A percentile compares a stretch with the other conserved stretches of the same genome.
Conservation (phyloP, 2,329 filamentous ascomycete genomes). For the Periconia macrospinosa region DNA sequence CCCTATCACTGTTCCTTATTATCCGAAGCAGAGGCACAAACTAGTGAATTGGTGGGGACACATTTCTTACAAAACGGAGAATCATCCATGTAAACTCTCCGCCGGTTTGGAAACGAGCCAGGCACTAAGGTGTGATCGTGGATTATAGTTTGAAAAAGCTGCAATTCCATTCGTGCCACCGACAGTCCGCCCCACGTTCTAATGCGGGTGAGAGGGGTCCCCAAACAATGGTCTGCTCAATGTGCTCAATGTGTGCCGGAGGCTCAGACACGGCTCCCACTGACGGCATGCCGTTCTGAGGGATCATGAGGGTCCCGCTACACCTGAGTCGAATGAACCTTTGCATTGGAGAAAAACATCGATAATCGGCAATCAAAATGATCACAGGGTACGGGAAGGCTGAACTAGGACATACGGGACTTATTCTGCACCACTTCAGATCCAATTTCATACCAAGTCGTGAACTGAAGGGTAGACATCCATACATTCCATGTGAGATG, state of each 20-base stretch:
- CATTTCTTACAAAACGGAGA: not conserved
- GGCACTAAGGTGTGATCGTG: not conserved
- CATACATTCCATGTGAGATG: no score
- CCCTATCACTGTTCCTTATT: no score
- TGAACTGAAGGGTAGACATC: no score
- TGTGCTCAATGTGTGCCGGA: not conserved
- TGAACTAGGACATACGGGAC: no score
- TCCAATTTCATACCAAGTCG: no score
- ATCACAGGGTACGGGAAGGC: no score
- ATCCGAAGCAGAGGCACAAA: no score
- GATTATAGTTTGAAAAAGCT: not conserved
- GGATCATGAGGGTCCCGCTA: not conserved
- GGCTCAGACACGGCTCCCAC: not conserved
- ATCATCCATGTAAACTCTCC: not conserved
- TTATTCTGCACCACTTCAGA: no score
- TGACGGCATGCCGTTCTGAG: not conserved
- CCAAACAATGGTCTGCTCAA: not conserved
- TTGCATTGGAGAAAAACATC: no score
- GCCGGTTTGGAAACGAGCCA: not conserved
- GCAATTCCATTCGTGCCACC: not conserved
- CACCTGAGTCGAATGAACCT: no score
- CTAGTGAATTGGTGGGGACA: no score
- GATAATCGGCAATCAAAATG: no score
- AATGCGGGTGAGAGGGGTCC: not conserved
- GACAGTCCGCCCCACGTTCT: not conserved